Conservation (phyloP, 805 yeast species). For the Komagataella kurtzmanii region DNA sequence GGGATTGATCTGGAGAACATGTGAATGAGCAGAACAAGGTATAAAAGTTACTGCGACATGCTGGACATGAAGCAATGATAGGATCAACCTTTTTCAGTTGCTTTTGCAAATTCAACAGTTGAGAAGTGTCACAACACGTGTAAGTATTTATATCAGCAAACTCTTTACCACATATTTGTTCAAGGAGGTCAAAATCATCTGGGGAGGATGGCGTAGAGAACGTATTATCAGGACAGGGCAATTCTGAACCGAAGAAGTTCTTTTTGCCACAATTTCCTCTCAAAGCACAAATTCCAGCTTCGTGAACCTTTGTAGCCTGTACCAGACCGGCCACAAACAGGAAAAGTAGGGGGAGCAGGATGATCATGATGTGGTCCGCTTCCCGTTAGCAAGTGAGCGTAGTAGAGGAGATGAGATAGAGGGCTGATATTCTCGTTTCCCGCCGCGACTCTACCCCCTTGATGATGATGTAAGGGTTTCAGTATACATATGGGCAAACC, state of each 20-base stretch:
- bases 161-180: constrained; percentile 58
- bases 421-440: neutral
- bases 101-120: constrained; percentile 38
- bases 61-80: constrained; percentile 83
- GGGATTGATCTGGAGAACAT: constrained; percentile 75
- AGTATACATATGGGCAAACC: neutral
- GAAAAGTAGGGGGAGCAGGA: neutral
- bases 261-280: constrained; percentile 56
- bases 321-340: neutral
- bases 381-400: neutral
- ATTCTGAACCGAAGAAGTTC: constrained; percentile 59
- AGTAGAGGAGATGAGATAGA: neutral
- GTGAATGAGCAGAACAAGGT: constrained; percentile 80
- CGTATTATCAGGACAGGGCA: constrained; percentile 63
- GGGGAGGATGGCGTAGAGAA: constrained; percentile 32
- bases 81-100: constrained; percentile 68
- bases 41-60: constrained; percentile 76
- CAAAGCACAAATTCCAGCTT: neutral
- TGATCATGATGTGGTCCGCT: neutral
- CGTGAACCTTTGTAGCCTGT: neutral
- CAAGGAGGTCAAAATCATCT: constrained; percentile 30
- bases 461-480: neutral
- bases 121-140: constrained; percentile 64
- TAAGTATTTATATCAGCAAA: constrained; percentile 30
- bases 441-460: neutral